Conservation (phyloP, 129 eudicot genomes). For the Apium graveolens region DNA sequence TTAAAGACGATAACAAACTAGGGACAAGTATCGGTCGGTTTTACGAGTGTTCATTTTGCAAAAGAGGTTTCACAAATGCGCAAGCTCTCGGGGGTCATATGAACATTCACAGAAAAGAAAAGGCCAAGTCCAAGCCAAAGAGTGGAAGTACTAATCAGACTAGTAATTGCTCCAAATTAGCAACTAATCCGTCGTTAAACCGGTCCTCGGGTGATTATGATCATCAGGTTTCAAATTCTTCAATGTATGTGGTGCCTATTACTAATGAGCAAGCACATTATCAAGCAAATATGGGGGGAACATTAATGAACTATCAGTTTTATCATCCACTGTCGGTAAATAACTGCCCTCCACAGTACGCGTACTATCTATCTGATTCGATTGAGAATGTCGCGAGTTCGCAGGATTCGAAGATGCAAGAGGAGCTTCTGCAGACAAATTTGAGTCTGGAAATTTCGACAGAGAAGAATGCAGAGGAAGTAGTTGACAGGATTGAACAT, state of each 20-base stretch:
- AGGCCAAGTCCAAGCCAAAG: conserved; percentile 58
- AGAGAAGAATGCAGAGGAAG: conserved; percentile 16
- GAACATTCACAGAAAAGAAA: conserved; percentile 71
- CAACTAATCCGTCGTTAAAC: conserved; percentile 6
- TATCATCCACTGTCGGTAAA: conserved; percentile 44
- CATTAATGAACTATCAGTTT: conserved; percentile 17
- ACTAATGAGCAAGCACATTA: conserved; percentile 25
- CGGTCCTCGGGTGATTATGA: background rate
- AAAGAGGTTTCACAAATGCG: conserved; percentile 75
- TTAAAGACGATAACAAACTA: conserved; percentile 7
- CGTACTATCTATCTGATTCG: conserved; percentile 3
- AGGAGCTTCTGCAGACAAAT: conserved; percentile 25
- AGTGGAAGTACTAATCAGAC: conserved; percentile 5
- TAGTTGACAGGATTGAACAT: conserved; percentile 28
- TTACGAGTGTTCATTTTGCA: conserved; percentile 64
- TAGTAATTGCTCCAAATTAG: background rate
- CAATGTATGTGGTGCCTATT: conserved; percentile 20
- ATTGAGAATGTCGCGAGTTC: conserved; percentile 14
- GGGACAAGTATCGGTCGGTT: conserved; percentile 22
- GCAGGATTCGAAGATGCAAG: conserved; percentile 8
- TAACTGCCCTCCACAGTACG: conserved; percentile 22
- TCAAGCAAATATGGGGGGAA: conserved; percentile 4
- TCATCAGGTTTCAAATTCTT: conserved; percentile 1
- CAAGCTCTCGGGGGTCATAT: conserved; percentile 90
- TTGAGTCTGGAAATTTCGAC: conserved; percentile 30